Percentiles rank a stretch among this genome's conserved stretches.
phyloP scores from a whole-genome alignment of 2,329 filamentous ascomycete species.

The Xylaria arbuscula region DNA sequence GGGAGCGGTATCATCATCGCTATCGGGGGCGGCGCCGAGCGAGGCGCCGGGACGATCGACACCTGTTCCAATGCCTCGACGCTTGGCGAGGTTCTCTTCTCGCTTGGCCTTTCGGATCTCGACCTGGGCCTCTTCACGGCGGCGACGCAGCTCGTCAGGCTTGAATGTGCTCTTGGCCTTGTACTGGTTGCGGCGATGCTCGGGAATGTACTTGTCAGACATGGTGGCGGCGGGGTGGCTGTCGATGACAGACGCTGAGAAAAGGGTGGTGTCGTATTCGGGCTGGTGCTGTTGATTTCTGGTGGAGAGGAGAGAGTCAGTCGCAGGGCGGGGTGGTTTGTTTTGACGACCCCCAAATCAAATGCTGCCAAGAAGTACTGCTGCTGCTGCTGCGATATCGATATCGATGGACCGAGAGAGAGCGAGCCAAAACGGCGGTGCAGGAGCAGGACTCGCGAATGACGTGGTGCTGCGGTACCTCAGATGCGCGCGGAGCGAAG shows the following conservation, averaged over 20 bases:
- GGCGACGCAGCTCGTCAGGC: slow-evolving; percentile 97
- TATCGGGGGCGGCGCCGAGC: slow-evolving; percentile 89
- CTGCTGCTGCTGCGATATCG: slow-evolving; percentile 13
- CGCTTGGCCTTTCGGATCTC: slow-evolving; percentile 99
- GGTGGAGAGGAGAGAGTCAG: slow-evolving; percentile 42
- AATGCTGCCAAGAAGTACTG: slow-evolving; percentile 33
- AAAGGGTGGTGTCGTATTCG: slow-evolving; percentile 8
- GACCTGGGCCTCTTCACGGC: slow-evolving; percentile 98
- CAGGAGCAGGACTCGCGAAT: slow-evolving; percentile 1
- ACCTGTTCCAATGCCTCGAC: slow-evolving; percentile 88
- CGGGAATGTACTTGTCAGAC: slow-evolving; percentile 99
- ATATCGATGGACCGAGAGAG: neutral
- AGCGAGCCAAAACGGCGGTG: slow-evolving; percentile 1
- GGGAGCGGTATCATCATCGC: slow-evolving; percentile 94
- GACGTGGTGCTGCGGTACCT: neutral
- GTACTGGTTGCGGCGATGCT: slow-evolving; percentile 99
- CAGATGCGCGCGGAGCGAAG: slow-evolving; percentile 7
- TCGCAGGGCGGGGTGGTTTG: slow-evolving; percentile 50
- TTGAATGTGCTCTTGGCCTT: slow-evolving; percentile 99
- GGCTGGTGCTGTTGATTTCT: slow-evolving; percentile 34
- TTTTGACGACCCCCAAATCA: slow-evolving; percentile 43
- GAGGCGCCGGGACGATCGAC: slow-evolving; percentile 83
- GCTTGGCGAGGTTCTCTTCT: slow-evolving; percentile 98
- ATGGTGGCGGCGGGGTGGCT: slow-evolving; percentile 67
- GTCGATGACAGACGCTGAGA: slow-evolving; percentile 27